phyloP scores from a whole-genome alignment of 331 rosid genomes.

The Rhamnella rubrinervis region DNA sequence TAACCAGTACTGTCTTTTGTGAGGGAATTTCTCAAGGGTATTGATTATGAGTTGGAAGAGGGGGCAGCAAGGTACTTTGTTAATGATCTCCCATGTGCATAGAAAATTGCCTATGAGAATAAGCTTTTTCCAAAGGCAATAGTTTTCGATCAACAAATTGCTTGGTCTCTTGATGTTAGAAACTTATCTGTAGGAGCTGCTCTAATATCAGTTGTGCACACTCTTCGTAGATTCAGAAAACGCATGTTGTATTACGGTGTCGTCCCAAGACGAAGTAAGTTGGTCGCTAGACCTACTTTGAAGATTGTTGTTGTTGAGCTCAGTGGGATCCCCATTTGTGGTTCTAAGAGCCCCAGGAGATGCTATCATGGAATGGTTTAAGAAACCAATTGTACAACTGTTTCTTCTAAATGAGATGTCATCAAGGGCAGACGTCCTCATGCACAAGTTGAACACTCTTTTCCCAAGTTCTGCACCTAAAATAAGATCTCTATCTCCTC shows the following conservation, averaged over 20 bases:
- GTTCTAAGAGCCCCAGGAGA: conserved; percentile 93
- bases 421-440: conserved; percentile 77
- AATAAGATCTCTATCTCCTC: conserved; percentile 76
- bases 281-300: conserved; percentile 83
- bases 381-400: conserved; percentile 90
- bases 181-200: conserved; percentile 94
- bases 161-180: conserved; percentile 92
- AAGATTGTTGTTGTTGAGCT: conserved; percentile 84
- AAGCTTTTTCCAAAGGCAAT: conserved; percentile 96
- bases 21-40: conserved; percentile 82
- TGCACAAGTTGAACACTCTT: conserved; percentile 89
- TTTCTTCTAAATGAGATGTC: conserved; percentile 88
- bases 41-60: conserved; percentile 95
- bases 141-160: conserved; percentile 87
- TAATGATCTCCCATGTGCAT: conserved; percentile 84
- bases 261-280: conserved; percentile 74
- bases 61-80: conserved; percentile 90
- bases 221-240: conserved; percentile 91
- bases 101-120: conserved; percentile 94
- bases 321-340: conserved; percentile 93
- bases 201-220: conserved; percentile 73
- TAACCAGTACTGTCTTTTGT: conserved; percentile 80
- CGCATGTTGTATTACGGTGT: conserved; percentile 89
- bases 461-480: conserved; percentile 97
- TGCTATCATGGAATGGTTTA: conserved; percentile 92